Conservation (phyloP, 805 yeast species). For the Candida berthetii region DNA sequence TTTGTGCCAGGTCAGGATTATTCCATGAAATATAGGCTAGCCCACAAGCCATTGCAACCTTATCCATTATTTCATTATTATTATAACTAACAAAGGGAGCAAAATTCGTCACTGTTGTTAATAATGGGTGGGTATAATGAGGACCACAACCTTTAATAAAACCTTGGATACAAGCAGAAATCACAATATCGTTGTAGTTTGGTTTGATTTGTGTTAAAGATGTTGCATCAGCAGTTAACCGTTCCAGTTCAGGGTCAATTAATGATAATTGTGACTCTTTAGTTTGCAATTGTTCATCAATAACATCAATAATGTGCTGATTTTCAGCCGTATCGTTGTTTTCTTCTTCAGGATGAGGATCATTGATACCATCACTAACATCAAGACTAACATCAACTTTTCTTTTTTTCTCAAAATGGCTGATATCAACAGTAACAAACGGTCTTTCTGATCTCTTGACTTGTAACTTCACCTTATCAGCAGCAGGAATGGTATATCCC, state of each 20-base stretch:
- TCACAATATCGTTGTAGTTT: neutral
- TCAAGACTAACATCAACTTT: neutral
- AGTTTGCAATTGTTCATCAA: too few relatives aligned
- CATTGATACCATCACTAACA: neutral
- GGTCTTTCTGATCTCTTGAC: neutral
- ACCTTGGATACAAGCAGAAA: conserved; percentile 20
- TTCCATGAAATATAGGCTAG: conserved; percentile 30
- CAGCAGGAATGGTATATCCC: conserved; percentile 11
- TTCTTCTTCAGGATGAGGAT: neutral
- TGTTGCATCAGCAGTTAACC: too few relatives aligned
- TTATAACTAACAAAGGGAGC: conserved; percentile 27
- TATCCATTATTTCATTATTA: conserved; percentile 24
- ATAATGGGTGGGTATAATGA: conserved; percentile 31
- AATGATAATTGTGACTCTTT: too few relatives aligned
- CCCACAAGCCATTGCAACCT: conserved; percentile 35
- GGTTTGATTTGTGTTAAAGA: neutral
- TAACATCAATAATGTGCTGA: too few relatives aligned
- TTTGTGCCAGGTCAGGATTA: conserved; percentile 18
- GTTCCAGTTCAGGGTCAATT: neutral
- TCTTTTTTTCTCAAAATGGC: neutral
- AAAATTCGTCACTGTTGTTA: conserved; percentile 34
- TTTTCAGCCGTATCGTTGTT: neutral
- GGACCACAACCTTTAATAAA: conserved; percentile 36
- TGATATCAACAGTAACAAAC: neutral
- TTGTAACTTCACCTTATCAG: neutral